phyloP scores from a whole-genome alignment of 106 monocot genomes.

The Hemerocallis citrina region DNA sequence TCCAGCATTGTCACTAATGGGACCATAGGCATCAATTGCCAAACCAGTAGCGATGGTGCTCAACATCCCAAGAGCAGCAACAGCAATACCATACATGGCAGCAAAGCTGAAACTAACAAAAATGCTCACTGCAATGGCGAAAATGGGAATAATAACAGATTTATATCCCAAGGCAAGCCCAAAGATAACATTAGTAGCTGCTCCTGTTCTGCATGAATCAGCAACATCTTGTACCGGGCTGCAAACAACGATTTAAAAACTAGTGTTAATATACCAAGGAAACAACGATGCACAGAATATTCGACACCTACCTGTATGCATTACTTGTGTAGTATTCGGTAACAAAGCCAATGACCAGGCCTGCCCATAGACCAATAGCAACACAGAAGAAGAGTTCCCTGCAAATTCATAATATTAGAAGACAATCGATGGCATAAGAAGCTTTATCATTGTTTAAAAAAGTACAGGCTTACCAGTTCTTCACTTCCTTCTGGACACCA shows the following conservation, averaged over 20 bases:
- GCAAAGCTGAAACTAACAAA: constrained; percentile 40
- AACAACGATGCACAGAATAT: not conserved
- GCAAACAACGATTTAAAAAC: not conserved
- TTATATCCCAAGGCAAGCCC: constrained; percentile 43
- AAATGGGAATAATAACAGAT: constrained; percentile 37
- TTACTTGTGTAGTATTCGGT: constrained; percentile 43
- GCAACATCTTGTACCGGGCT: constrained; percentile 43
- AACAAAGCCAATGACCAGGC: constrained; percentile 33
- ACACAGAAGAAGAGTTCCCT: constrained; percentile 45
- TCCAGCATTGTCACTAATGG: constrained; percentile 47
- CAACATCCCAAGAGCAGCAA: constrained; percentile 43
- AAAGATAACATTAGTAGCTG: constrained; percentile 47
- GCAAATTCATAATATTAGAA: constrained; percentile 3
- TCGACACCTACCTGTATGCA: constrained; percentile 23
- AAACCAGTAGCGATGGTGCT: constrained; percentile 42
- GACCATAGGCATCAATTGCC: constrained; percentile 42
- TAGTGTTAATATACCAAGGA: not conserved
- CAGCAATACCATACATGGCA: constrained; percentile 38
- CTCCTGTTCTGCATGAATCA: constrained; percentile 40
- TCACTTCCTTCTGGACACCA: constrained; percentile 28
- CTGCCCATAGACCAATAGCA: constrained; percentile 32
- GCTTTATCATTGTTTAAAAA: not conserved
- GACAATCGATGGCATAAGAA: not conserved
- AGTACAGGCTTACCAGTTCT: constrained; percentile 43
- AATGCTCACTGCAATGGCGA: constrained; percentile 29